These are phyloP conservation scores for Phylloporus sp. DNA, from an alignment of 1,284 basidiomycete genomes.

Conservation along the genomic window DNA sequence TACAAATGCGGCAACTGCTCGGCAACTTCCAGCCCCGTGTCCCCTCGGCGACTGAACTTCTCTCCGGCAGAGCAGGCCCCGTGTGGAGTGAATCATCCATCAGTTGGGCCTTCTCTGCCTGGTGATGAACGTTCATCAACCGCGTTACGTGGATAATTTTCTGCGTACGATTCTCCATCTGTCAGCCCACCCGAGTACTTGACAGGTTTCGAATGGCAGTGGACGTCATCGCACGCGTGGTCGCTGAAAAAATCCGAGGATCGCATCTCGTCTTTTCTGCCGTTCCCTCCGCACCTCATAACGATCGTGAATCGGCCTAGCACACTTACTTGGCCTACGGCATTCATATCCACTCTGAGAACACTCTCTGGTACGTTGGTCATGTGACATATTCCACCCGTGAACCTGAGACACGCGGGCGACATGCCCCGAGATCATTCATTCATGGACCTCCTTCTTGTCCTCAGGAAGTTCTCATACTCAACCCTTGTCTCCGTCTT, in stretches of 20 bases:
- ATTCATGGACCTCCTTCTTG: neutral
- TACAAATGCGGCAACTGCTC: conserved; percentile 7
- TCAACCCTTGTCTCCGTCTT: conserved; percentile 9
- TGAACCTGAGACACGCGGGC: neutral
- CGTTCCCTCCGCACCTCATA: too few relatives aligned
- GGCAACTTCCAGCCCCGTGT: conserved; percentile 16
- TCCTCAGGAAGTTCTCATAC: conserved; percentile 16
- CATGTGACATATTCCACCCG: neutral
- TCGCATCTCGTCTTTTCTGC: too few relatives aligned
- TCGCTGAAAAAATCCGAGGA: neutral
- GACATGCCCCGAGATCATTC: neutral
- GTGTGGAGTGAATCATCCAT: neutral
- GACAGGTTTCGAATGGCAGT: neutral
- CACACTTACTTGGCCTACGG: neutral
- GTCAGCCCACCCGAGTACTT: neutral
- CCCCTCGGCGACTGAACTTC: neutral
- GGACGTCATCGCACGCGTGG: neutral
- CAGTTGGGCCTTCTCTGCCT: neutral
- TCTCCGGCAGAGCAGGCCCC: neutral
- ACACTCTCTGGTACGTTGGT: too few relatives aligned
- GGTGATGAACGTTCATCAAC: neutral
- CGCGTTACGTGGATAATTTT: neutral
- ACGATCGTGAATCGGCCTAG: too few relatives aligned
- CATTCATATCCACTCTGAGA: neutral
- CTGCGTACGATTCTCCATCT: neutral